phyloP scores from a whole-genome alignment of 2,329 filamentous ascomycete species.

The Colletotrichum lentis region DNA sequence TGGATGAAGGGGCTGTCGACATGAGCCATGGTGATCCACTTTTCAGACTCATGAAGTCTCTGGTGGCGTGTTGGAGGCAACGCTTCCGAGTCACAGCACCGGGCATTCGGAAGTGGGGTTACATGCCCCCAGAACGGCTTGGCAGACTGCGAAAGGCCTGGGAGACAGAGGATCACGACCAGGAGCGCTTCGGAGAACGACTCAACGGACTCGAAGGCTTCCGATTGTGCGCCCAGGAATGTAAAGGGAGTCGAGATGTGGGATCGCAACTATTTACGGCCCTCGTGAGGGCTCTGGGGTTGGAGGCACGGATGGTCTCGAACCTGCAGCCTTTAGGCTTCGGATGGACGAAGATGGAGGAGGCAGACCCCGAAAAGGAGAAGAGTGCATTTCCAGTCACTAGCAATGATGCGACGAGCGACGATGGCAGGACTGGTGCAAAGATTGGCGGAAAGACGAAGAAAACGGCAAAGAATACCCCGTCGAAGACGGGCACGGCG shows the following conservation, averaged over 20 bases:
- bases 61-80: constrained; percentile 90
- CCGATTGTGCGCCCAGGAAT: constrained; percentile 70
- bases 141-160: constrained; percentile 78
- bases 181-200: constrained; percentile 76
- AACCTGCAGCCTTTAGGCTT: constrained; percentile 89
- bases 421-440: constrained; percentile 28
- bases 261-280: constrained; percentile 91
- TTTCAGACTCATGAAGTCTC: constrained; percentile 74
- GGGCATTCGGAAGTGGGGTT: constrained; percentile 87
- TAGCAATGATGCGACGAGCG: constrained; percentile 31
- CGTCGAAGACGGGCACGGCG: constrained; percentile 24
- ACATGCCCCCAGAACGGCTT: constrained; percentile 78
- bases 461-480: constrained; percentile 37
- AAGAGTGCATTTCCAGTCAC: not conserved
- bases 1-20: constrained; percentile 76
- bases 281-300: constrained; percentile 77
- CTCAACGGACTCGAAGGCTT: constrained; percentile 74
- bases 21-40: constrained; percentile 85
- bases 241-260: constrained; percentile 84
- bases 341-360: constrained; percentile 88
- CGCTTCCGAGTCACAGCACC: constrained; percentile 80
- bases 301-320: constrained; percentile 84
- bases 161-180: constrained; percentile 68
- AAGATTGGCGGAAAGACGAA: constrained; percentile 33
- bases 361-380: constrained; percentile 66